Percentiles rank a stretch among this genome's conserved stretches.
Conservation (phyloP, 2,329 filamentous ascomycete genomes). For the Amesomyces nigricolor region DNA sequence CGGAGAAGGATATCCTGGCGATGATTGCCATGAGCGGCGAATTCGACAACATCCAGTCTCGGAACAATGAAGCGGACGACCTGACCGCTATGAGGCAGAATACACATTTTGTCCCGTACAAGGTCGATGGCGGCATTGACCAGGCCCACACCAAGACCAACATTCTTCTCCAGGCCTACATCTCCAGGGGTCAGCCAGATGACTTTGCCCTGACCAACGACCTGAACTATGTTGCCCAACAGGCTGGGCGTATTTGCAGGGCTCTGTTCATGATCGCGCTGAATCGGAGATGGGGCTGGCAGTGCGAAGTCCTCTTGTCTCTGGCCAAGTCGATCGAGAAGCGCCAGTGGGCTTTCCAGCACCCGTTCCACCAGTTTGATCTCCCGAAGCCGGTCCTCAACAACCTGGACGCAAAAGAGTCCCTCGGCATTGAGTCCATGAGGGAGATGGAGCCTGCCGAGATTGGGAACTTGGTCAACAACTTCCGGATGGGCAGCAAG, state of each 20-base stretch:
- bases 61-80: constrained; percentile 86
- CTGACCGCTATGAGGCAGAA: constrained; percentile 68
- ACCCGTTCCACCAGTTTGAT: constrained; percentile 93
- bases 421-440: constrained; percentile 71
- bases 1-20: constrained; percentile 85
- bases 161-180: constrained; percentile 88
- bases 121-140: constrained; percentile 67
- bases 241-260: constrained; percentile 87
- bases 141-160: constrained; percentile 88
- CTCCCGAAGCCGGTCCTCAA: constrained; percentile 76
- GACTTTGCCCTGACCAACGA: constrained; percentile 93
- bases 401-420: constrained; percentile 76
- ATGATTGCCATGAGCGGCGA: constrained; percentile 98
- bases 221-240: constrained; percentile 90
- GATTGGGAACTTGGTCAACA: constrained; percentile 86
- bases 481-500: constrained; percentile 76
- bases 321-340: constrained; percentile 97
- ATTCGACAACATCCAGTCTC: constrained; percentile 92
- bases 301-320: constrained; percentile 84
- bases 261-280: constrained; percentile 96
- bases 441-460: constrained; percentile 91
- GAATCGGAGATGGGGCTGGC: constrained; percentile 91
- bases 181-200: constrained; percentile 79
- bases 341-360: constrained; percentile 89
- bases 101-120: constrained; percentile 65